phyloP scores from a whole-genome alignment of 1,139 yeast species.

The Petasospora fabianii region DNA sequence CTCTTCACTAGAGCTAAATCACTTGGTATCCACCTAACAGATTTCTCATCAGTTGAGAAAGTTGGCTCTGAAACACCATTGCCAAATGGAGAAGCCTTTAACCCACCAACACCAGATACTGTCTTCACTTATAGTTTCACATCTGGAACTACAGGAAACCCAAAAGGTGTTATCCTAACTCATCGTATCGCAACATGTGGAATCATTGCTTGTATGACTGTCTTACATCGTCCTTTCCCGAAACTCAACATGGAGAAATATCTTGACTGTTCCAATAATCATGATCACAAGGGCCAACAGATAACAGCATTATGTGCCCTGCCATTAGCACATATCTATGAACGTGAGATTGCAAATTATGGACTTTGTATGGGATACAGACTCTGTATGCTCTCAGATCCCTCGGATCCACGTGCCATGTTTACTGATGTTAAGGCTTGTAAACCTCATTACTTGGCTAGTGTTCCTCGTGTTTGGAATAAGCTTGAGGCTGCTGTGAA shows the following conservation, averaged over 20 bases:
- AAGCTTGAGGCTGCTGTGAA: slow-evolving; percentile 46
- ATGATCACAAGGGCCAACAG: slow-evolving; percentile 19
- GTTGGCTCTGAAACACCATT: slow-evolving; percentile 46
- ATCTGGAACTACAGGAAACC: slow-evolving; percentile 40
- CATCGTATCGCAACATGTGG: slow-evolving; percentile 35
- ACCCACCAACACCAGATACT: slow-evolving; percentile 45
- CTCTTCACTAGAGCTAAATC: slow-evolving; percentile 24
- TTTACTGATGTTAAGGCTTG: slow-evolving; percentile 50
- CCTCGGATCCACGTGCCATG: slow-evolving; percentile 28
- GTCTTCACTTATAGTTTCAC: slow-evolving; percentile 51
- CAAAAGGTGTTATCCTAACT: slow-evolving; percentile 39
- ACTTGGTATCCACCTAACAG: slow-evolving; percentile 35
- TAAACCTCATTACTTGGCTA: slow-evolving; percentile 47
- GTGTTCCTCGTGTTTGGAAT: slow-evolving; percentile 62
- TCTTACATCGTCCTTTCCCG: slow-evolving; percentile 19
- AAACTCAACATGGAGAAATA: slow-evolving; percentile 5
- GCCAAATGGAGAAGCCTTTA: slow-evolving; percentile 31
- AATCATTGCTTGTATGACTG: slow-evolving; percentile 19
- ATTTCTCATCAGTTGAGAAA: slow-evolving; percentile 43
- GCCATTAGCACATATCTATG: slow-evolving; percentile 51
- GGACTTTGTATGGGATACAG: slow-evolving; percentile 25
- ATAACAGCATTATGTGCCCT: slow-evolving; percentile 31
- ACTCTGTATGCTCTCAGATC: slow-evolving; percentile 39
- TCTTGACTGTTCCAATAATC: slow-evolving; percentile 14
- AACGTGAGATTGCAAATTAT: slow-evolving; percentile 25